Conservation (phyloP, 495 filamentous ascomycete genomes). For the Podospora didyma region DNA sequence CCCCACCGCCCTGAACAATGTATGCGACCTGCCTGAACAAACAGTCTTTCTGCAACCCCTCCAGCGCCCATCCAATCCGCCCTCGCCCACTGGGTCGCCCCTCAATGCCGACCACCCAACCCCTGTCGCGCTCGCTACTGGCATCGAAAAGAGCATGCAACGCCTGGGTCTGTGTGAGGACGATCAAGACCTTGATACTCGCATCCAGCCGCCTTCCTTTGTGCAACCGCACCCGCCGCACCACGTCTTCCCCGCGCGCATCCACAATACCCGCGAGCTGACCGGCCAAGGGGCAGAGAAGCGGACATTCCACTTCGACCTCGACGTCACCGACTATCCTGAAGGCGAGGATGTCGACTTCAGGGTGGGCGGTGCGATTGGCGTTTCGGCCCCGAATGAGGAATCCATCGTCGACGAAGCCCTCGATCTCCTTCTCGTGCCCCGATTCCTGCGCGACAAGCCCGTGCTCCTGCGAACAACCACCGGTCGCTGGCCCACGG, state of each 20-base stretch:
- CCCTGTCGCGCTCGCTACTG: background rate
- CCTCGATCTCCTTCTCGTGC: conserved; percentile 73
- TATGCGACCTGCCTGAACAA: conserved; percentile 67
- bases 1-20: conserved; percentile 63
- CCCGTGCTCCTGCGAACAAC: conserved; percentile 72
- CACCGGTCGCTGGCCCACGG: conserved; percentile 88
- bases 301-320: conserved; percentile 92
- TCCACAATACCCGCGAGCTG: conserved; percentile 78
- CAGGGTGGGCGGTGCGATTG: conserved; percentile 93
- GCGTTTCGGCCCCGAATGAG: conserved; percentile 84
- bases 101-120: conserved; percentile 21
- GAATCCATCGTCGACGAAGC: conserved; percentile 74
- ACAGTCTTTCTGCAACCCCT: conserved; percentile 61
- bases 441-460: conserved; percentile 74
- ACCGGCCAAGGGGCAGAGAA: conserved; percentile 92
- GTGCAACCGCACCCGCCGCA: conserved; percentile 95
- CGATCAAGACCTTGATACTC: conserved; percentile 34
- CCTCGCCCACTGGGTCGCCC: conserved; percentile 38
- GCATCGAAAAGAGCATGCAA: conserved; percentile 23
- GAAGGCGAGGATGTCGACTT: conserved; percentile 85
- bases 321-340: conserved; percentile 95
- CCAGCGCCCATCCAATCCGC: conserved; percentile 25
- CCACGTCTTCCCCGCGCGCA: conserved; percentile 78
- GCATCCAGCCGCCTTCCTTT: conserved; percentile 73
- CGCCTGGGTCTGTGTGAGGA: conserved; percentile 32